Percentiles rank a stretch among this genome's conserved stretches.
Conservation (phyloP, 2,329 filamentous ascomycete species). For the Nannizziopsis barbatae region DNA sequence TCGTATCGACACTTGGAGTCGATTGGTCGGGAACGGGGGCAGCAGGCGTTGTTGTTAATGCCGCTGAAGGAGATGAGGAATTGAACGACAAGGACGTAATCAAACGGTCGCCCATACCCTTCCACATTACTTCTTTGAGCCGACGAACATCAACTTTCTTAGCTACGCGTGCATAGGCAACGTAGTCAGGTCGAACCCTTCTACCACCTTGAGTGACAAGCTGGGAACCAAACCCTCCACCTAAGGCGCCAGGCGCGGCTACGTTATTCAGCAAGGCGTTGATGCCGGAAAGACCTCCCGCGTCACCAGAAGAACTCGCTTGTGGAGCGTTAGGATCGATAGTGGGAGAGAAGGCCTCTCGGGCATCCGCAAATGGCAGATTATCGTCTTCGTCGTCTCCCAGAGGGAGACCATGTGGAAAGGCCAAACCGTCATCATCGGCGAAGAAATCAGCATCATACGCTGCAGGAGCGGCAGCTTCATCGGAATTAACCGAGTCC, state of each 20-base stretch:
- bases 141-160: constrained; percentile 57
- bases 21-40: not conserved
- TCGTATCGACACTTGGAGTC: not conserved
- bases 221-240: constrained; percentile 51
- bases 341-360: constrained; percentile 38
- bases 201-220: constrained; percentile 50
- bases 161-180: constrained; percentile 53
- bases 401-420: constrained; percentile 37
- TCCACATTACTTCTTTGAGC: constrained; percentile 56
- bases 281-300: constrained; percentile 28
- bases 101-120: constrained; percentile 44
- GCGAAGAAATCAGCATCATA: constrained; percentile 95
- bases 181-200: constrained; percentile 51
- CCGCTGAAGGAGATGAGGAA: constrained; percentile 15
- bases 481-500: constrained; percentile 36
- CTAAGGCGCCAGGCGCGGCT: constrained; percentile 32
- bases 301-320: constrained; percentile 25
- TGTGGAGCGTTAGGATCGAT: constrained; percentile 24
- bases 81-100: constrained; percentile 27
- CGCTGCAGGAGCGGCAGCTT: constrained; percentile 52
- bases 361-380: constrained; percentile 40
- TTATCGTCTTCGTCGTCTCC: constrained; percentile 38
- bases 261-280: constrained; percentile 32
- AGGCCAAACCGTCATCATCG: constrained; percentile 52
- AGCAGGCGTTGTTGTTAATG: constrained; percentile 6